Evolutionary conservation across 2,329 filamentous ascomycete species (phyloP).

Genomic region (Epichloe festucae): DNA sequence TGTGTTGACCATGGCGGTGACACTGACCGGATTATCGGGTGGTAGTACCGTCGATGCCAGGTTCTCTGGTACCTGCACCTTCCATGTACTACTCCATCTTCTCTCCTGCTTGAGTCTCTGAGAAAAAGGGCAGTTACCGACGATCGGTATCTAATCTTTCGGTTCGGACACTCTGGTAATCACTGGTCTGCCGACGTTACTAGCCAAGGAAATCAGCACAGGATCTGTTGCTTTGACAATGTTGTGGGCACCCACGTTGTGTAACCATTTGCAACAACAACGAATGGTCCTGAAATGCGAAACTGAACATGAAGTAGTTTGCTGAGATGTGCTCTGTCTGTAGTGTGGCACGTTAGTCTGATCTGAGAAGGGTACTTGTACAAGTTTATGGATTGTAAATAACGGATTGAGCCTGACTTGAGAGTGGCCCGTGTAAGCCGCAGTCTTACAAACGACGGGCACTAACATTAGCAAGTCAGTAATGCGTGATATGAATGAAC

Average conservation of each 20-base stretch:
- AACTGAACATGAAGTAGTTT: neutral
- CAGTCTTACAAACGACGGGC: neutral
- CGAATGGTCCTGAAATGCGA: neutral
- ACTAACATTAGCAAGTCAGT: neutral
- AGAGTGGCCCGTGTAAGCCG: too few species aligned
- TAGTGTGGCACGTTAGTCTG: neutral
- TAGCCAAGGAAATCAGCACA: neutral
- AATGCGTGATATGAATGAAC: neutral
- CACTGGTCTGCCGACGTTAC: neutral
- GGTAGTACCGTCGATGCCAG: conserved; percentile 2
- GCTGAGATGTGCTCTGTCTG: neutral
- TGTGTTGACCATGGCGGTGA: neutral
- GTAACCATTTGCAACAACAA: neutral
- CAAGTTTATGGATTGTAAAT: neutral
- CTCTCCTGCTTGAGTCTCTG: neutral
- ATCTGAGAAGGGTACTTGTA: neutral
- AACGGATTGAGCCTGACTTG: neutral
- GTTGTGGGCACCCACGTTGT: neutral
- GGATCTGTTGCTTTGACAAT: neutral
- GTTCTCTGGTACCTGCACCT: neutral
- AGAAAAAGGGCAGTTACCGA: neutral
- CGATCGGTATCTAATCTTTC: neutral
- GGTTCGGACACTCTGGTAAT: too few species aligned
- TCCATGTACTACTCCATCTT: neutral
- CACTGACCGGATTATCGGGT: conserved; percentile 2